Conservation (phyloP, 2,329 filamentous ascomycete genomes). For the Cytospora piceae region DNA sequence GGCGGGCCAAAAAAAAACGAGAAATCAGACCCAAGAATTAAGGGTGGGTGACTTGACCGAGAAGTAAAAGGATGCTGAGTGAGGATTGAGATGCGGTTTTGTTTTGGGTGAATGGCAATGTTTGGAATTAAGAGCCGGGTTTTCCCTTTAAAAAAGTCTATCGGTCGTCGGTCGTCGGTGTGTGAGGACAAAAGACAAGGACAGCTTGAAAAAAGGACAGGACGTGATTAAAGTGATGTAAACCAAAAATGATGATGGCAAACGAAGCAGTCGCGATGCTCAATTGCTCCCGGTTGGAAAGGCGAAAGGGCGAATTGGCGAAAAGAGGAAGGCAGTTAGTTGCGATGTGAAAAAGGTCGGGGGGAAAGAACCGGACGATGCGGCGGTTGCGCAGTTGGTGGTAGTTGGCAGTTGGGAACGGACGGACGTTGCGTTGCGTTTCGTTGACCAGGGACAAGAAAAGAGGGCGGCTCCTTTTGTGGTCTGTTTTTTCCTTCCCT, state of each 20-base stretch:
- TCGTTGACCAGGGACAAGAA: not conserved
- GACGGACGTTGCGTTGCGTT: no score
- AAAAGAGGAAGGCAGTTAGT: conserved; percentile 11
- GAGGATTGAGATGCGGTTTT: conserved; percentile 7
- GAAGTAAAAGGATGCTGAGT: conserved; percentile 21
- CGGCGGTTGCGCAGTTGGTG: conserved; percentile 5
- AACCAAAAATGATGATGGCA: conserved; percentile 24
- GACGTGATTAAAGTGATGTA: conserved; percentile 23
- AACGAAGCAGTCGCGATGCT: conserved; percentile 27
- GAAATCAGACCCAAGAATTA: conserved; percentile 12
- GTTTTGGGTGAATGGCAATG: conserved; percentile 7
- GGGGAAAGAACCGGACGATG: conserved; percentile 11
- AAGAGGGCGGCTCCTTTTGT: conserved; percentile 22
- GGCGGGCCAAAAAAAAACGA: conserved; percentile 16
- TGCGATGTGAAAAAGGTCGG: conserved; percentile 21
- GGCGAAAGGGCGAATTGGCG: conserved; percentile 22
- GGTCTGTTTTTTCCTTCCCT: conserved; percentile 5
- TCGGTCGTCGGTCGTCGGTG: conserved; percentile 10
- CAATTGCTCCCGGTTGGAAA: conserved; percentile 24
- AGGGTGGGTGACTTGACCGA: conserved; percentile 14
- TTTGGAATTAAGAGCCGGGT: conserved; percentile 16
- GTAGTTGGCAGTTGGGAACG: not conserved
- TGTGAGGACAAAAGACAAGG: conserved; percentile 19
- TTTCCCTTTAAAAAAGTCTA: conserved; percentile 6
- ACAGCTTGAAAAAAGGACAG: conserved; percentile 19